Percentiles rank a stretch among this genome's conserved stretches.
Conservation (phyloP, 345 rosid genomes). For the Brassica rapa region DNA sequence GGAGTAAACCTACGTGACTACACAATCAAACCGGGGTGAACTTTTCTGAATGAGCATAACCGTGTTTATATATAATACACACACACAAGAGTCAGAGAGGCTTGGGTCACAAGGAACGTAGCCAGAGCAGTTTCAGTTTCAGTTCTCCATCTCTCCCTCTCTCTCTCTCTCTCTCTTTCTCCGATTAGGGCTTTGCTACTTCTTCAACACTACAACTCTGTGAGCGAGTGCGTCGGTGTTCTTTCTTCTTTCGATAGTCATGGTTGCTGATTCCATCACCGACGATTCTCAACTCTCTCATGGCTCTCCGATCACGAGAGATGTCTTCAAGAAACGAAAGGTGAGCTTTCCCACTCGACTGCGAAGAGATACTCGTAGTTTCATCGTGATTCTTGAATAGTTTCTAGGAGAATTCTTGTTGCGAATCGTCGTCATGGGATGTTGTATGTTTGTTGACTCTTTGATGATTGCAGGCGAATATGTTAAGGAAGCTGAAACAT, state of each 20-base stretch:
- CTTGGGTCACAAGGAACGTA: constrained; percentile 43
- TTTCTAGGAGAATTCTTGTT: neutral
- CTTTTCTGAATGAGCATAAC: neutral
- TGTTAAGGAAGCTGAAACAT: constrained; percentile 43
- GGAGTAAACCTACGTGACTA: constrained; percentile 3
- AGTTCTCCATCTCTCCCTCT: constrained; percentile 48
- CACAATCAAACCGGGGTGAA: neutral
- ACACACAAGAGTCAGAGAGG: neutral
- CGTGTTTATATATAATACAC: neutral
- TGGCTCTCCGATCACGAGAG: constrained; percentile 28
- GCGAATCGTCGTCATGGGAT: neutral
- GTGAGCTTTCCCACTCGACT: constrained; percentile 8
- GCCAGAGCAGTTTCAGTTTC: constrained; percentile 57
- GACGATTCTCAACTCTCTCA: constrained; percentile 25
- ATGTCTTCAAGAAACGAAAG: constrained; percentile 41
- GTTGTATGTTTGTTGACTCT: neutral
- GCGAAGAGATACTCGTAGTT: neutral
- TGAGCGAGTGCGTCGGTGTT: constrained; percentile 1
- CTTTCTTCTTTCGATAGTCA: constrained; percentile 12
- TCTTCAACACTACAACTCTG: constrained; percentile 9
- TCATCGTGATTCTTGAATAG: neutral
- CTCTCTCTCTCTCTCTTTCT: constrained; percentile 26
- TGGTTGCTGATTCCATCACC: constrained; percentile 46
- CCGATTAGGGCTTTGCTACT: constrained; percentile 53
- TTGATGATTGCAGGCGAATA: constrained; percentile 37